Evolutionary conservation across 306 rosid genomes (phyloP).

Genomic region (Lathyrus tuberosus): DNA sequence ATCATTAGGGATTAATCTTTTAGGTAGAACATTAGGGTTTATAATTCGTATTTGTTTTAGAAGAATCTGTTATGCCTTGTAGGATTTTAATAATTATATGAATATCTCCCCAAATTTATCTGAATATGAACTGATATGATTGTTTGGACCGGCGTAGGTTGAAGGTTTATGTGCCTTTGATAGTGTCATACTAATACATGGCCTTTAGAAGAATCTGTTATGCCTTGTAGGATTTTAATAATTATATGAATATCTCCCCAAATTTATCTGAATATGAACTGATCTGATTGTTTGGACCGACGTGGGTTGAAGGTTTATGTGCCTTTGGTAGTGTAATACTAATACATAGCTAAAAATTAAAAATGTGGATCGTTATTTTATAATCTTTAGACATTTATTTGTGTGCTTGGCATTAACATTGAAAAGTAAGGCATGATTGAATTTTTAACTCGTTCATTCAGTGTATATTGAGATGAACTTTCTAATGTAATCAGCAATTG

Average conservation of each 20-base stretch:
- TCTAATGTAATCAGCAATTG: conserved; percentile 26
- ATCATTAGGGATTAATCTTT: no score
- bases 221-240: not conserved
- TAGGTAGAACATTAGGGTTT: no score
- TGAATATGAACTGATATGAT: conserved; percentile 20
- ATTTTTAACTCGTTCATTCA: conserved; percentile 3
- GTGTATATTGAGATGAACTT: conserved; percentile 14
- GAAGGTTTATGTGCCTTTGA: conserved; percentile 20
- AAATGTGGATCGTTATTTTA: conserved; percentile 11
- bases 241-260: conserved; percentile 22
- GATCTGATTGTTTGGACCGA: conserved; percentile 20
- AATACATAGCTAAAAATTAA: conserved; percentile 3
- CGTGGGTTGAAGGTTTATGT: no score
- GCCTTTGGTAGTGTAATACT: conserved; percentile 24
- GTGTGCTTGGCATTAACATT: conserved; percentile 20
- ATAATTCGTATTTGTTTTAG: no score
- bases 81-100: conserved; percentile 3
- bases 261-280: conserved; percentile 17
- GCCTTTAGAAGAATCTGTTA: not conserved
- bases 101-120: not conserved
- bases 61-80: conserved; percentile 7
- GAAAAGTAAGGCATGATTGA: conserved; percentile 1
- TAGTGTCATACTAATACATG: no score
- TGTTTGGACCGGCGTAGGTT: conserved; percentile 26
- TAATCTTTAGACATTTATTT: conserved; percentile 14